phyloP scores from a whole-genome alignment of 805 yeast genomes.

The Candida ipomoeae region DNA sequence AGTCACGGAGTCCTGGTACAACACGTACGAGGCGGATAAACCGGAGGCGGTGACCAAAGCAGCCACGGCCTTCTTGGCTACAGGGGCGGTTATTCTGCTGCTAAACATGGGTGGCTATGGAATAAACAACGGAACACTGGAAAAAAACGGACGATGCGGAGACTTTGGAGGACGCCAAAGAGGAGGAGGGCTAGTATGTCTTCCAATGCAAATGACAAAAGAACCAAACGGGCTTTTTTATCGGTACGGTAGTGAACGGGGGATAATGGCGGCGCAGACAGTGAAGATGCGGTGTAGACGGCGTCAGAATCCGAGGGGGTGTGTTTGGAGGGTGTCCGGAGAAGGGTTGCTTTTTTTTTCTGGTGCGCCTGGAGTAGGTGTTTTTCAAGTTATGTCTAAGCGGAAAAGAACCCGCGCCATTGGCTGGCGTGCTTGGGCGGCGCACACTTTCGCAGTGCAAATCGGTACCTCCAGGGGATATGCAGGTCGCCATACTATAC shows the following conservation, averaged over 20 bases:
- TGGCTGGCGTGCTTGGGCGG: constrained; percentile 17
- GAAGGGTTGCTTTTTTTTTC: constrained; percentile 8
- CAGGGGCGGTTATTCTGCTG: constrained; percentile 16
- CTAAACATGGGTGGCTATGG: constrained; percentile 14
- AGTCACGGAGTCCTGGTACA: constrained; percentile 78
- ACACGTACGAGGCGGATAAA: constrained; percentile 71
- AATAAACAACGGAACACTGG: not conserved
- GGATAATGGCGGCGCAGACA: constrained; percentile 4
- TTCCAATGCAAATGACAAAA: constrained; percentile 5
- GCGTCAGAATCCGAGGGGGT: not conserved
- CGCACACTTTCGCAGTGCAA: constrained; percentile 13
- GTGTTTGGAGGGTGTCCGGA: constrained; percentile 1
- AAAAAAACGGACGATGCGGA: too few species aligned
- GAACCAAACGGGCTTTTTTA: not conserved
- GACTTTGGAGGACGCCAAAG: too few species aligned
- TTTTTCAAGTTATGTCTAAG: constrained; percentile 11
- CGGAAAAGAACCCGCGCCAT: constrained; percentile 19
- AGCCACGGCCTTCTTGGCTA: constrained; percentile 49
- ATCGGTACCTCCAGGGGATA: not conserved
- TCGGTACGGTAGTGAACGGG: not conserved
- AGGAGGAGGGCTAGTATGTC: not conserved
- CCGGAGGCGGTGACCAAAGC: constrained; percentile 73
- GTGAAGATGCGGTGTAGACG: not conserved
- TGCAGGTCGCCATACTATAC: too few species aligned
- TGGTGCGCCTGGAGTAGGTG: constrained; percentile 2